Evolutionary conservation across 2,329 filamentous ascomycete genomes (phyloP).

Genomic region (Xylariaceae sp.): DNA sequence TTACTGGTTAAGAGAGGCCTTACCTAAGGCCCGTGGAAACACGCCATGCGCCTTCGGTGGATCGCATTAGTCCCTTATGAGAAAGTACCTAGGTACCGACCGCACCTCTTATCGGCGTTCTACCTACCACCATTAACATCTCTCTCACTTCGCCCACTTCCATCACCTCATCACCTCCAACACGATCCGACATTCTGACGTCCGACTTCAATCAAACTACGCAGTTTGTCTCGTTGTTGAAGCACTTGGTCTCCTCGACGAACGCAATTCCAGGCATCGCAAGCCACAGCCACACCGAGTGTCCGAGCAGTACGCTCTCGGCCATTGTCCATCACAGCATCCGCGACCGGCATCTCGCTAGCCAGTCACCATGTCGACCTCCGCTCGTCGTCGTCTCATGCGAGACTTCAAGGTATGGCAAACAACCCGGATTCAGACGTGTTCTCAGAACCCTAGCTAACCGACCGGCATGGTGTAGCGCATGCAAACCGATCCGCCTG

Average conservation of each 20-base stretch:
- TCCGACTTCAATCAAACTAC: neutral
- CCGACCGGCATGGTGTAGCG: conserved; percentile 53
- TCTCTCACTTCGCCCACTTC: neutral
- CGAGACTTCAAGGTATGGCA: conserved; percentile 87
- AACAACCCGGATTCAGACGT: conserved; percentile 10
- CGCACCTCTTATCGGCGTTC: neutral
- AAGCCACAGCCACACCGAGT: neutral
- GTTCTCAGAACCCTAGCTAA: conserved; percentile 1
- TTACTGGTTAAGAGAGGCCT: too few species aligned
- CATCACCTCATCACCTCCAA: conserved; percentile 6
- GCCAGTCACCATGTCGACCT: conserved; percentile 68
- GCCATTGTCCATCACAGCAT: neutral
- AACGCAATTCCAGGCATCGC: neutral
- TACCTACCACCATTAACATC: neutral
- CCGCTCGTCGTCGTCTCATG: conserved; percentile 93
- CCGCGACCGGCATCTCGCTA: neutral
- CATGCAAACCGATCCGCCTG: conserved; percentile 98
- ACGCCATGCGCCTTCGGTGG: too few species aligned
- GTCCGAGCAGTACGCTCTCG: neutral
- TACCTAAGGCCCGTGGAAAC: too few species aligned
- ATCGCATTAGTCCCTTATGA: too few species aligned
- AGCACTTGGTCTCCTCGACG: neutral
- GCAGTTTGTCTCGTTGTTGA: neutral
- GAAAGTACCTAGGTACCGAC: too few species aligned
- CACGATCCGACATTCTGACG: conserved; percentile 5